Evolutionary conservation across 306 rosid species (phyloP).

Genomic region (Castanopsis chinensis): DNA sequence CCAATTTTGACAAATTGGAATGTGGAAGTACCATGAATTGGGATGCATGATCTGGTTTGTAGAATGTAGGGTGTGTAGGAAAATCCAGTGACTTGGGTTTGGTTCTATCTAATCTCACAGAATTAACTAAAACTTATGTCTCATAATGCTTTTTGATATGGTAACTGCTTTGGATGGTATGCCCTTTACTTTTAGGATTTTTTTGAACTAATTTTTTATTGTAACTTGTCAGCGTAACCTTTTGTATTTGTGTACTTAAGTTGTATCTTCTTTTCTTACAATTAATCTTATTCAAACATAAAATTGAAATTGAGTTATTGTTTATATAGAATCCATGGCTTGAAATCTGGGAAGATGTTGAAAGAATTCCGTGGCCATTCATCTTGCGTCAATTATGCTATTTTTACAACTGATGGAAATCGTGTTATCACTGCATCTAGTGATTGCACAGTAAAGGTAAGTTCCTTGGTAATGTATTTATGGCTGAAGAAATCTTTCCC

Average conservation of each 20-base stretch:
- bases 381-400: slow-evolving; percentile 93
- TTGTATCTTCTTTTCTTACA: not conserved
- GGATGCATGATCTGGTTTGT: too few relatives aligned
- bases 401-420: slow-evolving; percentile 81
- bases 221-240: not conserved
- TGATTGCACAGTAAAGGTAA: slow-evolving; percentile 94
- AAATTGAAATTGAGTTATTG: slow-evolving; percentile 4
- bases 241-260: not conserved
- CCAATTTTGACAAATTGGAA: not conserved
- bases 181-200: not conserved
- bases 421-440: slow-evolving; percentile 94
- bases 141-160: not conserved
- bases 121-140: not conserved
- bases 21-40: not conserved
- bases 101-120: not conserved
- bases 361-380: slow-evolving; percentile 98
- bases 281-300: not conserved
- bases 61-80: not conserved
- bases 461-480: slow-evolving; percentile 15
- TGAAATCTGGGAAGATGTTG: slow-evolving; percentile 90
- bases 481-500: not conserved
- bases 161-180: not conserved
- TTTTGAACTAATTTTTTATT: not conserved
- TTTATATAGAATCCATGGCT: slow-evolving; percentile 75
- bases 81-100: not conserved